Conservation (phyloP, 164 flowering plant genomes). For the Kingdonia uniflora region DNA sequence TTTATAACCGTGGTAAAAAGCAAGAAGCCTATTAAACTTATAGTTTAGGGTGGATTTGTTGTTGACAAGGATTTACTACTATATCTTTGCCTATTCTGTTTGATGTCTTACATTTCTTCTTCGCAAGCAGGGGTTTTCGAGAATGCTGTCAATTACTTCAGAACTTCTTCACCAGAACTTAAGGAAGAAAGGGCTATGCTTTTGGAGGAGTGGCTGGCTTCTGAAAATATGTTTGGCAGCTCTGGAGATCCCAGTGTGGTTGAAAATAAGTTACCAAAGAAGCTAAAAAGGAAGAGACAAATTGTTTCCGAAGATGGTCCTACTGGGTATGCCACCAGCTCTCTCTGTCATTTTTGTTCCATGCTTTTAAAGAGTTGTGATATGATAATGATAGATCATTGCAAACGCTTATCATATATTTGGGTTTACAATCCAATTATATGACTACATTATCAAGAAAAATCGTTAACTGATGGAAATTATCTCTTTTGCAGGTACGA, state of each 20-base stretch:
- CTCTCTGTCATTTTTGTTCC: background rate
- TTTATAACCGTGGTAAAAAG: no score
- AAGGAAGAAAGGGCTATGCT: constrained; percentile 94
- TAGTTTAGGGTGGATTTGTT: no score
- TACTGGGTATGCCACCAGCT: constrained; percentile 44
- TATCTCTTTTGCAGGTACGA: no score
- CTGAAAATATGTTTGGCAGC: constrained; percentile 62
- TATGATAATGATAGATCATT: no score
- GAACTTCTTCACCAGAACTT: constrained; percentile 72
- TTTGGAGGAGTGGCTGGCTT: constrained; percentile 73
- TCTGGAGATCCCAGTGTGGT: constrained; percentile 66
- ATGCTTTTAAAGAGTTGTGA: no score
- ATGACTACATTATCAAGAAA: no score
- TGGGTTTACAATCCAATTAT: no score
- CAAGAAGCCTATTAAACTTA: no score
- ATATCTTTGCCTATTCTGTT: no score
- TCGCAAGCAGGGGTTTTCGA: constrained; percentile 57
- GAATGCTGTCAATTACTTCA: constrained; percentile 54
- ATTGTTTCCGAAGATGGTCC: constrained; percentile 64
- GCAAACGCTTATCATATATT: no score
- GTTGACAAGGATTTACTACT: no score
- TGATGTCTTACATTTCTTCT: background rate
- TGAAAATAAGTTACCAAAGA: constrained; percentile 75
- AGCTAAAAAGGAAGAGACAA: constrained; percentile 69
- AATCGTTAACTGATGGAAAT: no score